Conservation (phyloP, 345 rosid species). For the Combretum micranthum region DNA sequence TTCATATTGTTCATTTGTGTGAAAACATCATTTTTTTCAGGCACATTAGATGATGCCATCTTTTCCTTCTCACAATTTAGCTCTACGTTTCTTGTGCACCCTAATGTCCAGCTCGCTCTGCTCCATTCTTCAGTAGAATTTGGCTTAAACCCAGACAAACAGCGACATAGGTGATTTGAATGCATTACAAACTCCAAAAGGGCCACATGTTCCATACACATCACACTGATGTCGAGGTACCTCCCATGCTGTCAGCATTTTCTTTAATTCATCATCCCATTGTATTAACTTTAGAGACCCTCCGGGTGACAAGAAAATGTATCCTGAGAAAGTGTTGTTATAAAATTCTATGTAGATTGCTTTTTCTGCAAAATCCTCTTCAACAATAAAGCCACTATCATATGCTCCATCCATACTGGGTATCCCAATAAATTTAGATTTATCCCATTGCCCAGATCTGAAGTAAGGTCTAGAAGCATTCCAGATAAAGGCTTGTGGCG, state of each 20-base stretch:
- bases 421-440: background rate
- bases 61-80: conserved; percentile 5
- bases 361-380: background rate
- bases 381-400: background rate
- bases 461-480: background rate
- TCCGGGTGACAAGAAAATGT: conserved; percentile 12
- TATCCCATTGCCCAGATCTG: conserved; percentile 12
- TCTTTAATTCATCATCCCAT: conserved; percentile 11
- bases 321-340: background rate
- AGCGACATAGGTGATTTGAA: conserved; percentile 12
- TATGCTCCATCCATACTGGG: background rate
- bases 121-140: conserved; percentile 10
- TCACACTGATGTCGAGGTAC: conserved; percentile 21
- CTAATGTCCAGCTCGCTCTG: conserved; percentile 13
- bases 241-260: conserved; percentile 10
- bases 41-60: background rate
- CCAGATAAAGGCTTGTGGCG: conserved; percentile 17
- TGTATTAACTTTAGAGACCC: background rate
- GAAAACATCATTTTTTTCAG: no score
- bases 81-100: conserved; percentile 16
- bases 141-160: conserved; percentile 31
- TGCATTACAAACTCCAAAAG: conserved; percentile 18
- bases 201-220: conserved; percentile 21
- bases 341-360: conserved; percentile 1
- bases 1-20: no score